Percentiles rank a stretch among this genome's conserved stretches.
Conservation (phyloP, 495 filamentous ascomycete species). For the Bombardia bombarda region DNA sequence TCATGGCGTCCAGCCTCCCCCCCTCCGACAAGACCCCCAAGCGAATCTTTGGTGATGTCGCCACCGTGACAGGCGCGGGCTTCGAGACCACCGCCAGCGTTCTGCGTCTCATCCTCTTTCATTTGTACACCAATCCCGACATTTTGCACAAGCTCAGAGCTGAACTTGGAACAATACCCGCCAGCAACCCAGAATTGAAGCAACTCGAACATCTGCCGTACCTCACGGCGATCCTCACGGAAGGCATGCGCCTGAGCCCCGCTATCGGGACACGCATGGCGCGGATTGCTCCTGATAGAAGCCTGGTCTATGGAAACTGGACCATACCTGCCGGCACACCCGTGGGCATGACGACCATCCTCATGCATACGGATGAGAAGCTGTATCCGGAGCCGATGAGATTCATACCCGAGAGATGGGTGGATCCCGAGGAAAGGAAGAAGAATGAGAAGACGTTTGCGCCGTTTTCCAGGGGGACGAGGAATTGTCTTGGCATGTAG, state of each 20-base stretch:
- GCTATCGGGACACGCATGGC: slow-evolving; percentile 27
- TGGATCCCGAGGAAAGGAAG: slow-evolving; percentile 6
- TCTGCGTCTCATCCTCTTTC: slow-evolving; percentile 15
- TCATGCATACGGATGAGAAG: slow-evolving; percentile 22
- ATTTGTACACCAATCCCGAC: slow-evolving; percentile 14
- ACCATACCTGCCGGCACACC: slow-evolving; percentile 36
- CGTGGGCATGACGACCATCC: slow-evolving; percentile 24
- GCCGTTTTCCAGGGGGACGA: slow-evolving; percentile 17
- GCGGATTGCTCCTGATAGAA: slow-evolving; percentile 26
- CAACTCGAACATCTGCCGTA: slow-evolving; percentile 28
- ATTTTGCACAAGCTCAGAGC: slow-evolving; percentile 14
- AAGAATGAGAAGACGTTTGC: slow-evolving; percentile 14
- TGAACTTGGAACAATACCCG: slow-evolving; percentile 8
- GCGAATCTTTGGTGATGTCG: slow-evolving; percentile 17
- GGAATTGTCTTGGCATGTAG: slow-evolving; percentile 25
- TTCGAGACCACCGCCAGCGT: slow-evolving; percentile 20
- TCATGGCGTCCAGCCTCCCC: slow-evolving; percentile 20
- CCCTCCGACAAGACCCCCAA: slow-evolving; percentile 15
- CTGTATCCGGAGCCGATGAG: slow-evolving; percentile 11
- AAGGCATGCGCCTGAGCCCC: slow-evolving; percentile 28
- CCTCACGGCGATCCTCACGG: slow-evolving; percentile 26
- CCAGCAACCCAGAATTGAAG: background rate
- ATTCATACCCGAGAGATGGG: slow-evolving; percentile 16
- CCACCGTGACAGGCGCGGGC: slow-evolving; percentile 15
- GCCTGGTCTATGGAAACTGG: slow-evolving; percentile 35